phyloP scores from a whole-genome alignment of 2,329 filamentous ascomycete species.

The Colletotrichum sp. region DNA sequence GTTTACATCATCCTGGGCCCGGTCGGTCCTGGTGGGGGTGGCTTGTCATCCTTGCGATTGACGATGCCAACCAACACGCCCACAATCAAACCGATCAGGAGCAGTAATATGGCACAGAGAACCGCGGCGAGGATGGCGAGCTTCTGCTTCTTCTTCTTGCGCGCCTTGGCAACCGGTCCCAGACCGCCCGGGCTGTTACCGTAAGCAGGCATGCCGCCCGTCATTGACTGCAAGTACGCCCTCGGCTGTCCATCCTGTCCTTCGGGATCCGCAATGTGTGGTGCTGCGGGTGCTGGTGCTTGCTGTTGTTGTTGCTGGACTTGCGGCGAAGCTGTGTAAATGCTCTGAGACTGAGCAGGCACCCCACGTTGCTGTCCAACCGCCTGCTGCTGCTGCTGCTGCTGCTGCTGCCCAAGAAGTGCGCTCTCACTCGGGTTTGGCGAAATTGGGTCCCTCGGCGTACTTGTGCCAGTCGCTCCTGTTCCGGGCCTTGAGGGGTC shows the following conservation, averaged over 20 bases:
- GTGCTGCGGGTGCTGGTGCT: background rate
- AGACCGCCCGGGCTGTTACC: constrained; percentile 3
- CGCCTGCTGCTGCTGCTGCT: background rate
- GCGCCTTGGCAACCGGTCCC: constrained; percentile 14
- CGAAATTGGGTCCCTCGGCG: background rate
- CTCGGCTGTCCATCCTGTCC: background rate
- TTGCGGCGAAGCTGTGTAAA: background rate
- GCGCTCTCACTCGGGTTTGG: constrained; percentile 1
- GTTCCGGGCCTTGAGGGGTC: constrained; percentile 1
- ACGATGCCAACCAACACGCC: constrained; percentile 19
- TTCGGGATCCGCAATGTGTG: background rate
- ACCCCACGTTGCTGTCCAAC: background rate
- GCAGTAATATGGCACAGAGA: constrained; percentile 13
- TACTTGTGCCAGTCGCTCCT: background rate
- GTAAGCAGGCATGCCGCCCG: constrained; percentile 17
- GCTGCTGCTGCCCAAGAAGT: background rate
- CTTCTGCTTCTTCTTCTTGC: constrained; percentile 17
- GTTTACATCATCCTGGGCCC: background rate
- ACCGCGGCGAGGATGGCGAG: constrained; percentile 4
- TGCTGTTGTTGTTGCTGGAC: background rate
- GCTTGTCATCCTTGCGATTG: constrained; percentile 4
- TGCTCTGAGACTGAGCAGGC: background rate
- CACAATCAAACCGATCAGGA: constrained; percentile 20
- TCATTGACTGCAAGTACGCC: constrained; percentile 15
- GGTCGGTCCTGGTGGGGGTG: background rate